Evolutionary conservation across 768 basidiomycete species (phyloP).

Genomic region (Punctularia strigosozonata): DNA sequence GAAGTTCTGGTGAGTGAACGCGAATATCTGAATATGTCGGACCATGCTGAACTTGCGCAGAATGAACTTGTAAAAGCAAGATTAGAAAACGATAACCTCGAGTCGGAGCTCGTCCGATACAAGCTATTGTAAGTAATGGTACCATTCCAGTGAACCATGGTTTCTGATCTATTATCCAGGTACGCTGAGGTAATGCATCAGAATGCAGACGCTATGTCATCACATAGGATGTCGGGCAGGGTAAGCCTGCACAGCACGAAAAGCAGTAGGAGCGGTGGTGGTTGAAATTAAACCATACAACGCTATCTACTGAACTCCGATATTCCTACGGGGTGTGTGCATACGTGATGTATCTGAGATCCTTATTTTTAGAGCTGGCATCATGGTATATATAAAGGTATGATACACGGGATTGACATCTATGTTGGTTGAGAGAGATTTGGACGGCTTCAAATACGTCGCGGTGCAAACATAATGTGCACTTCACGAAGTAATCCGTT

Average conservation of each 20-base stretch:
- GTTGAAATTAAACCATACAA: too few species aligned
- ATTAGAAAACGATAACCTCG: constrained; percentile 85
- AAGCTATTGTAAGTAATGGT: constrained; percentile 63
- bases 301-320: too few species aligned
- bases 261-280: too few species aligned
- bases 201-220: constrained; percentile 37
- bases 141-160: not conserved
- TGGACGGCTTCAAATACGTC: too few species aligned
- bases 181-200: constrained; percentile 45
- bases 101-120: constrained; percentile 88
- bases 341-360: too few species aligned
- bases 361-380: too few species aligned
- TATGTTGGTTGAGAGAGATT: too few species aligned
- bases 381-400: too few species aligned
- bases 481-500: too few species aligned
- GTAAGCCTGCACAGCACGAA: constrained; percentile 12
- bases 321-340: too few species aligned
- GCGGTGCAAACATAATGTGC: too few species aligned
- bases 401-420: too few species aligned
- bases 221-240: constrained; percentile 23
- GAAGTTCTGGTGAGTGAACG: constrained; percentile 41
- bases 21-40: constrained; percentile 9
- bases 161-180: constrained; percentile 15
- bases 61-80: constrained; percentile 87
- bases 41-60: constrained; percentile 28